Base-by-base conservation (phyloP, 2,329 filamentous ascomycete species). In the Hypoxylon sp. region DNA sequence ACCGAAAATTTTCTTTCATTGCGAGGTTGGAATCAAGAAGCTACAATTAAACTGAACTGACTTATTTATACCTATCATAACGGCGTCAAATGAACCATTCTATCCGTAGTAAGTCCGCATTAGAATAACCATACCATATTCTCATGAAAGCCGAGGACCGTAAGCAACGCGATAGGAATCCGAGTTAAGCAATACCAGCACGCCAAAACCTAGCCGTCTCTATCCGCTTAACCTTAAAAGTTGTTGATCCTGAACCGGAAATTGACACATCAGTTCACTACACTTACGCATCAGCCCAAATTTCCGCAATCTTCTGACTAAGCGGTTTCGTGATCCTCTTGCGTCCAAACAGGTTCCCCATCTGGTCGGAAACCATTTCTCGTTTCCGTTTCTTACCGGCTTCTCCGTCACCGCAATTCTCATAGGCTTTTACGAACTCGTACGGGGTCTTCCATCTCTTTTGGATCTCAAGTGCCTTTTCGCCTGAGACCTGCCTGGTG, bases 401-500 rank as follows among this genome's bases (percentile, higher is more conserved):
- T 53, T 85, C 83, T 3, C 83, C 83, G 0, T 76, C 26, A 1
- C 84, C 86, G 54, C 88, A 87, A 0, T 78, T 79, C 71, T 89
- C 86, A 74, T 88, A 94, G 0, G 91, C 92, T 74, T 90, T 87
- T n/a, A 93, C 82, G 55, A 96, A 88, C 0, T 88, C 88, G 65
- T 87, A 83, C 0, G 93, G 93, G 1, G 92, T 95, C 70, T 85
- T 88, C 91, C 92, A 96, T n/a, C 85, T 81, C 72, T 88, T 90
- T 76, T 95, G 92, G 11, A 96, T 93, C 79, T 93, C 92, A 4
- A 94, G 79, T 0, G 93, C 93, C 74, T 92, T 93, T 73, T 94
- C 92, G 2, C 91, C 91, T 0, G 91, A 92, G 11, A 96, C 83
- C 1, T 92, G 91, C 60, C 87, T 87, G 1, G 88, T 93, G 70